Base-by-base conservation (phyloP, 2,329 filamentous ascomycete species). In the Talaromyces islandicus region DNA sequence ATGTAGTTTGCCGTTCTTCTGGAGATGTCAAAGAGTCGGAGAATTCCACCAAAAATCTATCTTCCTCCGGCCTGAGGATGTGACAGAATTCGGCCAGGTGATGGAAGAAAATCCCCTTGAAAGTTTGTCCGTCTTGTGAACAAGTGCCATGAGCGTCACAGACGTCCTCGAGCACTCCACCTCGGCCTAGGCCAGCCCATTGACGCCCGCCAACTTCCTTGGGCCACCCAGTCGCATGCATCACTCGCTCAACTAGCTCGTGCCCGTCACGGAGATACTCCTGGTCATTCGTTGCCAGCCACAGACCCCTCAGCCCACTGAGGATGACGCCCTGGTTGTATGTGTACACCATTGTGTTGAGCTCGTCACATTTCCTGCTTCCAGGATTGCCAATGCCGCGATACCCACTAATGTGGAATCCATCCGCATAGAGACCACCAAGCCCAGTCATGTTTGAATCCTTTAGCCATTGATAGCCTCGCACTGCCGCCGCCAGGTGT, bases 21-120 rank as follows among this genome's bases (percentile, higher is more conserved):
- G 66, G 55, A 69, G 70, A 70, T 72, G 79, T 41, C 67, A 70
- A 66, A 43, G 57, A 2, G 64, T 63, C 11, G 66, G 64, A 19
- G n/a, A 78, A 75, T 4, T 72, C 68, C 51, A 72, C 70, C 4
- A 83, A 78, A 56, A 81, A 75, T 2, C 76, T 78, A 10, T 75
- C 72, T 35, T 80, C 71, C 7, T 77, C 73, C 1, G 82, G 73
- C 10, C 78, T 80, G 4, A 96, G 74, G 0, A 85, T 82, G 4
- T 82, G 81, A 73, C 93, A 97, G 71, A 97, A 96, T 0, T 85
- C 77, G 0, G 86, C 83, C 2, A 97, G 79, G 70, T 97, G 93
- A 70, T 96, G 90, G 76, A 96, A 96, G 79, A 92, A 96, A 60
- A 97, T 93, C 29, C 91, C 90, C 73, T 97, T 97, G 83, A 97